phyloP scores from a whole-genome alignment of 345 rosid species.

The Populus deltoides region DNA sequence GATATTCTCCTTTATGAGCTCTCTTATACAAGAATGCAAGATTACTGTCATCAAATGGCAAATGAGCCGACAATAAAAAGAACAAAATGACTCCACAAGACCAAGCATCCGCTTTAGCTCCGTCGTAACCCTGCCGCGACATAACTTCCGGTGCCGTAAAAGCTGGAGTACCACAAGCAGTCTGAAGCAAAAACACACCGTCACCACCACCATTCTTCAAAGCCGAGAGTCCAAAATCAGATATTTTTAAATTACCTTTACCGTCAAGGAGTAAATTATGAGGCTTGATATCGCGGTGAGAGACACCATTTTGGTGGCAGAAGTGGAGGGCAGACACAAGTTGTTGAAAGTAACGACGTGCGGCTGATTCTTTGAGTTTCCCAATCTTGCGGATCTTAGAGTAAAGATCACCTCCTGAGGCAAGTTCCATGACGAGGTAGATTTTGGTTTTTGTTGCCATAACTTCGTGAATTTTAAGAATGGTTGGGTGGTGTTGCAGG shows the following conservation, averaged over 20 bases:
- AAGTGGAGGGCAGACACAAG: conserved; percentile 67
- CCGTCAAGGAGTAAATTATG: conserved; percentile 74
- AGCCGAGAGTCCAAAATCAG: conserved; percentile 80
- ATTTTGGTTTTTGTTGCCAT: conserved; percentile 82
- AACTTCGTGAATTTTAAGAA: conserved; percentile 77
- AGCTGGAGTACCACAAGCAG: conserved; percentile 65
- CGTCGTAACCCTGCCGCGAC: conserved; percentile 48
- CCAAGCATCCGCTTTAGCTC: conserved; percentile 72
- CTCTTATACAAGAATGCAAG: conserved; percentile 53
- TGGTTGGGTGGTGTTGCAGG: conserved; percentile 68
- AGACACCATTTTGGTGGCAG: conserved; percentile 79
- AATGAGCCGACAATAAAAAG: conserved; percentile 47
- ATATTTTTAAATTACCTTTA: conserved; percentile 59
- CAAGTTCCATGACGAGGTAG: conserved; percentile 77
- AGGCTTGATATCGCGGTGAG: conserved; percentile 89
- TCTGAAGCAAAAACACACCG: conserved; percentile 35
- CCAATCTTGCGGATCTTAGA: conserved; percentile 42
- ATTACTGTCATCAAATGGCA: conserved; percentile 67
- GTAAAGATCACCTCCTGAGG: conserved; percentile 73
- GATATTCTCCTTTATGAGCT: conserved; percentile 51
- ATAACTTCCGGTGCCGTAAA: conserved; percentile 69
- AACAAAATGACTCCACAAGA: conserved; percentile 84
- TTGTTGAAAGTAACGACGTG: conserved; percentile 70
- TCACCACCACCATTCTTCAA: conserved; percentile 29
- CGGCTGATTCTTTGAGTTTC: conserved; percentile 46